These are phyloP conservation scores for Aspergillus latus DNA, from an alignment of 2,329 filamentous ascomycete genomes.

Conservation along the genomic window DNA sequence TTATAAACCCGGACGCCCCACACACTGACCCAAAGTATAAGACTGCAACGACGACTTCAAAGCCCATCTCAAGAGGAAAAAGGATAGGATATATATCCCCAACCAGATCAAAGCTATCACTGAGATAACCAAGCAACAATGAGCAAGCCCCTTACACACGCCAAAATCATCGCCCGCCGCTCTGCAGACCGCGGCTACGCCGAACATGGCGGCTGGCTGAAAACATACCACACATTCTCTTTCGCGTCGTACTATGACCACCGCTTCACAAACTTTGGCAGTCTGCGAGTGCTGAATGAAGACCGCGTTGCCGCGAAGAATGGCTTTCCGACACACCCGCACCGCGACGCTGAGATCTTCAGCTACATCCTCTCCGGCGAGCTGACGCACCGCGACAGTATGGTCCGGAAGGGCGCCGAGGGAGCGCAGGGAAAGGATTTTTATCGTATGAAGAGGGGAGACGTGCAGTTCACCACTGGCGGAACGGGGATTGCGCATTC, in stretches of 20 bases:
- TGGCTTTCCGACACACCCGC: conserved; percentile 82
- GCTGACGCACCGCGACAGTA: conserved; percentile 82
- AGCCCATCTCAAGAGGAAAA: background rate
- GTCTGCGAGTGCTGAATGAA: conserved; percentile 83
- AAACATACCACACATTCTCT: conserved; percentile 82
- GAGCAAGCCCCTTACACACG: conserved; percentile 64
- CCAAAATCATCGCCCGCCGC: conserved; percentile 72
- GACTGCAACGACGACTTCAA: background rate
- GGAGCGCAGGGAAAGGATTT: conserved; percentile 62
- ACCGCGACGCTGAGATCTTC: conserved; percentile 88
- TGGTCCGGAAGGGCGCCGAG: conserved; percentile 70
- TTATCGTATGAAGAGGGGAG: conserved; percentile 70
- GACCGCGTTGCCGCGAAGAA: conserved; percentile 72
- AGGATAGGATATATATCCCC: background rate
- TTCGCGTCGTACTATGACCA: conserved; percentile 74
- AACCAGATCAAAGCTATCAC: background rate
- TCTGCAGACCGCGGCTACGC: conserved; percentile 72
- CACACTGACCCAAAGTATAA: background rate
- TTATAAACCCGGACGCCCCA: background rate
- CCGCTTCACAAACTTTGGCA: conserved; percentile 66
- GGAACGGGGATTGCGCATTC: conserved; percentile 78
- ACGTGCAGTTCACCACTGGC: conserved; percentile 89
- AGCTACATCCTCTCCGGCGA: conserved; percentile 82
- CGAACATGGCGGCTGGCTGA: conserved; percentile 84
- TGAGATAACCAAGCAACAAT: conserved; percentile 37